Conservation (phyloP, 768 basidiomycete genomes). For the Termitomyces eurrhizus region DNA sequence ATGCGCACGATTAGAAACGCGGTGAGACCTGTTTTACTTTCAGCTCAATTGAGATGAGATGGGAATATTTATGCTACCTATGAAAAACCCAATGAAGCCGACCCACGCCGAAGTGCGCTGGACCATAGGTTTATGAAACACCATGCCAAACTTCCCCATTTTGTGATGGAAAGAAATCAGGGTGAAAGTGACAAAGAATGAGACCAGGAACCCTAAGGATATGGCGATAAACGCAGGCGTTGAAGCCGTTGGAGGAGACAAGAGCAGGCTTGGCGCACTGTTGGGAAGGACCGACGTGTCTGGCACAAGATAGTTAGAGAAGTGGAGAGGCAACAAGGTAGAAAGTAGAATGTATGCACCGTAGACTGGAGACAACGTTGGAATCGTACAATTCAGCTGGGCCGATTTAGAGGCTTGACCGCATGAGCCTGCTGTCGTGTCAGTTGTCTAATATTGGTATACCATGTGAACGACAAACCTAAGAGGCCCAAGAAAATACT, state of each 20-base stretch:
- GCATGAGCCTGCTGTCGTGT: conserved; percentile 59
- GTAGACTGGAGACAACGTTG: conserved; percentile 56
- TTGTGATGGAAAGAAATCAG: conserved; percentile 63
- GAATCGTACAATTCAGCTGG: conserved; percentile 48
- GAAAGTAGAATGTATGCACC: conserved; percentile 36
- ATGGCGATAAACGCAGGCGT: conserved; percentile 64
- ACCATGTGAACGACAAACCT: conserved; percentile 35
- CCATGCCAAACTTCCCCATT: conserved; percentile 46
- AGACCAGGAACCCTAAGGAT: conserved; percentile 47
- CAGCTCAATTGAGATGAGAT: neutral
- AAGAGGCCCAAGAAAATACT: conserved; percentile 62
- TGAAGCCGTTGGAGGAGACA: conserved; percentile 57
- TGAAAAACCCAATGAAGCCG: conserved; percentile 72
- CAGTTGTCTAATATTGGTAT: neutral
- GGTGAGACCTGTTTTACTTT: conserved; percentile 47
- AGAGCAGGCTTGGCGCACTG: conserved; percentile 48
- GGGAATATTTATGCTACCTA: conserved; percentile 40
- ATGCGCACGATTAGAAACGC: conserved; percentile 71
- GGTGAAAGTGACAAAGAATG: conserved; percentile 67
- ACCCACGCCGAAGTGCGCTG: conserved; percentile 68
- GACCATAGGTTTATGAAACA: conserved; percentile 52
- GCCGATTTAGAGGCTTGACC: conserved; percentile 46
- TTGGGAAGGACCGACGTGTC: conserved; percentile 62
- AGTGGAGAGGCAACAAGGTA: neutral
- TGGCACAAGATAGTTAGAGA: conserved; percentile 22